Conservation (phyloP, 2,329 filamentous ascomycete genomes). For the Cladophialophora carrionii region DNA sequence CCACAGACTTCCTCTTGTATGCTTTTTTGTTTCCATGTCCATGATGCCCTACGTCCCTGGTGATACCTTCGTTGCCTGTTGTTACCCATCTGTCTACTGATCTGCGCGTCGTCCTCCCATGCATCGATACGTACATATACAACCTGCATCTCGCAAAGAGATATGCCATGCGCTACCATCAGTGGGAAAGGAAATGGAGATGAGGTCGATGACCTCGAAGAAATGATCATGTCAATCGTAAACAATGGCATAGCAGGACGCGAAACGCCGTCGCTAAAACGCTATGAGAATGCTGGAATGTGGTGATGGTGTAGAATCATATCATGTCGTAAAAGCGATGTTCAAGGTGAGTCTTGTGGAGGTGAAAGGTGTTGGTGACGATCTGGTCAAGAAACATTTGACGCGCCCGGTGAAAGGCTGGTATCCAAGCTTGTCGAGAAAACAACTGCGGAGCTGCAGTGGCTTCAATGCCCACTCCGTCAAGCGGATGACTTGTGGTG, state of each 20-base stretch:
- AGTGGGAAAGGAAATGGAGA: not conserved
- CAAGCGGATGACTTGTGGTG: not conserved
- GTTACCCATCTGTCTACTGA: not conserved
- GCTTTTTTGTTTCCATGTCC: not conserved
- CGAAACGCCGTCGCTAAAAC: constrained; percentile 20
- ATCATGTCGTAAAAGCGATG: not conserved
- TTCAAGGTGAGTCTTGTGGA: not conserved
- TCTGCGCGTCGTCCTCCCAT: not conserved
- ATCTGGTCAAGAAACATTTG: not conserved
- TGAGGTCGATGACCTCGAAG: not conserved
- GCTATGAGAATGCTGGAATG: not conserved
- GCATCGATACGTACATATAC: not conserved
- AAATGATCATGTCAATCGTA: constrained; percentile 2
- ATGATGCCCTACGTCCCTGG: not conserved
- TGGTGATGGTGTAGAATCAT: not conserved
- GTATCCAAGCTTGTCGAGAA: not conserved
- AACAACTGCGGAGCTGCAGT: not conserved
- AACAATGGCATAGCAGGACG: not conserved
- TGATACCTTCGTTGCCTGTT: not conserved
- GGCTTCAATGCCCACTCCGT: not conserved
- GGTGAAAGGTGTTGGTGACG: not conserved
- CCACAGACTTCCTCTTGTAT: not conserved
- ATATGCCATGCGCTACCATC: not conserved
- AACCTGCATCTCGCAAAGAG: not conserved
- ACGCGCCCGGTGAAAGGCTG: not conserved